Conservation (phyloP, 1,284 basidiomycete genomes). For the Veloporphyrellus conicus region DNA sequence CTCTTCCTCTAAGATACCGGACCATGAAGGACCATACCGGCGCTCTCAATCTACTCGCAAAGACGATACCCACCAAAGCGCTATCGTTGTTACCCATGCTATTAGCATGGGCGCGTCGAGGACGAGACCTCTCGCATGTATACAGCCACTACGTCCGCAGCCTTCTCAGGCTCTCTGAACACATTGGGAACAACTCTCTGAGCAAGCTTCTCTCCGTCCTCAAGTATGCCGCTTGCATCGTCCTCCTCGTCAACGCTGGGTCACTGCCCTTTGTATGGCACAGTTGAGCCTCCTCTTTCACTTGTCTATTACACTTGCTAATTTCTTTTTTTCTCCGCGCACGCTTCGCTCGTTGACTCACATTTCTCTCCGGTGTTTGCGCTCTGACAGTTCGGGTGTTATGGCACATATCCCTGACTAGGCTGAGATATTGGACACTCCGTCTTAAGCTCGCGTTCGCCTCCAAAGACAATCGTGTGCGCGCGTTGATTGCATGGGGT, state of each 20-base stretch:
- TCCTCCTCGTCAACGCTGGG: constrained; percentile 51
- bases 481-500: constrained; percentile 41
- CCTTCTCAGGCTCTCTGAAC: background rate
- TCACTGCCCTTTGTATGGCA: constrained; percentile 67
- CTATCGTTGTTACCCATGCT: background rate
- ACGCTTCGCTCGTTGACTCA: no score
- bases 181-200: background rate
- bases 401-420: constrained; percentile 41
- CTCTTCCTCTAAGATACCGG: background rate
- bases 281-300: constrained; percentile 40
- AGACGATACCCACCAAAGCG: background rate
- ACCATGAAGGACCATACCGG: background rate
- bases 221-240: constrained; percentile 36
- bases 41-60: background rate
- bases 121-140: background rate
- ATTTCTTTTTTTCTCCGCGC: background rate
- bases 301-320: background rate
- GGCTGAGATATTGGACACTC: constrained; percentile 37
- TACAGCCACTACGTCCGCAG: background rate
- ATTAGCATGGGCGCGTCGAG: background rate
- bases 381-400: constrained; percentile 52
- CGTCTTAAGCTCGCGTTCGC: constrained; percentile 41
- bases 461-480: constrained; percentile 34
- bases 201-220: constrained; percentile 13
- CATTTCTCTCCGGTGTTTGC: background rate